Evolutionary conservation across 1,139 yeast species (phyloP), one percentile per base, ranked within the genome.

Genomic region (Ashbya aceris): DNA sequence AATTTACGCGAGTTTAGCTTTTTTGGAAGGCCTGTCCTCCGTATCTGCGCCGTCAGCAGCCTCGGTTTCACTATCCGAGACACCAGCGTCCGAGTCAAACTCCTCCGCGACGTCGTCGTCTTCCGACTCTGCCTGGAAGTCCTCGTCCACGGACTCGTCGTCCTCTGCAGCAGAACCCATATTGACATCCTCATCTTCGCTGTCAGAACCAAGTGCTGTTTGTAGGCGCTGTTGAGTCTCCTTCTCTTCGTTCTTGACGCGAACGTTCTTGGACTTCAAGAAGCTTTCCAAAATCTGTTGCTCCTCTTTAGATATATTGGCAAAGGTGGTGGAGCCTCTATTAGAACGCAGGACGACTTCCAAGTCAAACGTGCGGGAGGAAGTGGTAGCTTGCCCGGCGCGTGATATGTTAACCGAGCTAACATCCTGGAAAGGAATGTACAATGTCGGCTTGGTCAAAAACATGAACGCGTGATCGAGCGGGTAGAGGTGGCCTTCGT

Each of bases 361-460:
- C 66, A 91, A 69, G 64, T 93, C 99, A 64, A 93, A 93, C 0
- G 98, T 91, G 60, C 96, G 78, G 30, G 87, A 79, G 2, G 94
- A 82, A 2, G 84, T 71, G 1, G 83, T 77, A 1, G 87, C 79
- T 38, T 81, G 77, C 10, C 95, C 95, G 6, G 94, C 84, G 63
- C 99, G 80, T 3, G 96, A 83, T 68, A 93, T 83, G 28, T 84
- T 79, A 30, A 91, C 78, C 38, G 70, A 73, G 43, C 80, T 71
- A 39, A 91, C 77, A 55, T 91, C 97, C 1, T 83, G 70, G 61
- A 79, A 83, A 42, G 97, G 96, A 50, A 91, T 84, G 62, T 85
- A 84, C 36, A 91, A 77, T 0, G 97, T 87, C 40, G 98, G 96
- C 62, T 93, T 93, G 28, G 96, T 89, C 35, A 91, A 82, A 61